Conservation (phyloP, 768 basidiomycete species). For the Fomitopsis serialis region DNA sequence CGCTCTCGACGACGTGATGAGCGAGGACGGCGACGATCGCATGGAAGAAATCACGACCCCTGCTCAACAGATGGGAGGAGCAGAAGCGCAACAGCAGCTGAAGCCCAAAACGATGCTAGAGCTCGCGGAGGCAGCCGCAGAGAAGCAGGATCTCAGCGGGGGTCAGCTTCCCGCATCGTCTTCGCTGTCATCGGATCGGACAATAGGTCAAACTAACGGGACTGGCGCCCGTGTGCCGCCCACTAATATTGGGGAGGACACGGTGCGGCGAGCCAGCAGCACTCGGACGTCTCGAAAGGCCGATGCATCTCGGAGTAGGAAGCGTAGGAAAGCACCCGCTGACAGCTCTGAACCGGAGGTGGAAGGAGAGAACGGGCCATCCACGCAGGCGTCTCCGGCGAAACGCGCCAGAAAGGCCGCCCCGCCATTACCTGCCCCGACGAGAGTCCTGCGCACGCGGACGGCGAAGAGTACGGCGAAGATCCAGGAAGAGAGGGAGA, state of each 20-base stretch:
- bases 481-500: slow-evolving; percentile 41
- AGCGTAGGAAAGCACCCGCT: slow-evolving; percentile 13
- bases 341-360: slow-evolving; percentile 5
- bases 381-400: slow-evolving; percentile 6
- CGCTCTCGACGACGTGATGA: slow-evolving; percentile 15
- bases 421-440: slow-evolving; percentile 13
- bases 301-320: slow-evolving; percentile 13
- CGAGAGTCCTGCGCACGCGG: slow-evolving; percentile 56
- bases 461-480: slow-evolving; percentile 45
- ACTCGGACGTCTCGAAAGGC: not conserved
- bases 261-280: not conserved
- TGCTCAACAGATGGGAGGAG: not conserved
- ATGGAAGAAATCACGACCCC: slow-evolving; percentile 12
- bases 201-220: not conserved
- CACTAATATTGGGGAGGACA: not conserved
- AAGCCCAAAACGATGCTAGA: slow-evolving; percentile 61
- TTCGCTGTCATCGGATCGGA: not conserved
- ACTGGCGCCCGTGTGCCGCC: not conserved
- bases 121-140: slow-evolving; percentile 44
- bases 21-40: slow-evolving; percentile 26
- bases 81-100: slow-evolving; percentile 10
- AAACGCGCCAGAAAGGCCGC: slow-evolving; percentile 12
- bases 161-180: not conserved
- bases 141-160: slow-evolving; percentile 1
- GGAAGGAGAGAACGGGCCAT: slow-evolving; percentile 4